A percentile compares a stretch with the other conserved stretches of the same genome.
Evolutionary conservation across 306 rosid genomes (phyloP).

Genomic region (Dalbergia cultrata): DNA sequence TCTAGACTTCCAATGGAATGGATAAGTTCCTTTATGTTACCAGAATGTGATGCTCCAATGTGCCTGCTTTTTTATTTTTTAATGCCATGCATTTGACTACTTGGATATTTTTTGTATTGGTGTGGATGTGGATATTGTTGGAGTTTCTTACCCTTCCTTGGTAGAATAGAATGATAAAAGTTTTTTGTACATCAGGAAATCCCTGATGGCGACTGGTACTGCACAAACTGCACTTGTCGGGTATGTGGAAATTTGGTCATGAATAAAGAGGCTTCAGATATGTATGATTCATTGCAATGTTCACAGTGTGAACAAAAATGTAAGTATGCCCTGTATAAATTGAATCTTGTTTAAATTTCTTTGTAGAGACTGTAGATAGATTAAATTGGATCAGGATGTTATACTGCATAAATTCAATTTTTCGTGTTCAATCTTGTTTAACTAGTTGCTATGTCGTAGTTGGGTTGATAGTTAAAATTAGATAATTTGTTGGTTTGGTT

Average conservation of each 20-base stretch:
- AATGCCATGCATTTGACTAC: slow-evolving; percentile 22
- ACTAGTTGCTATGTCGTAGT: slow-evolving; percentile 1
- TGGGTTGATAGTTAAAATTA: slow-evolving; percentile 29
- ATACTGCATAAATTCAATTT: background rate
- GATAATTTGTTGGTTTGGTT: slow-evolving; percentile 27
- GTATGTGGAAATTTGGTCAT: slow-evolving; percentile 81
- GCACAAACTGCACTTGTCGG: slow-evolving; percentile 87
- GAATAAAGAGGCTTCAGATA: slow-evolving; percentile 68
- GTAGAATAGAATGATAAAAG: slow-evolving; percentile 40
- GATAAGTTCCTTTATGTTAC: slow-evolving; percentile 37
- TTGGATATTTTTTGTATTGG: slow-evolving; percentile 24
- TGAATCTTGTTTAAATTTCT: slow-evolving; percentile 39
- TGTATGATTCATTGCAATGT: slow-evolving; percentile 73
- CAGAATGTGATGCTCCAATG: slow-evolving; percentile 11
- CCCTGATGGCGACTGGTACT: slow-evolving; percentile 97
- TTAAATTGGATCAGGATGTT: slow-evolving; percentile 14
- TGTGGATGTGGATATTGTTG: slow-evolving; percentile 38
- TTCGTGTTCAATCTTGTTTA: slow-evolving; percentile 34
- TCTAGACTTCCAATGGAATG: slow-evolving; percentile 5
- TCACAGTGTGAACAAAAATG: slow-evolving; percentile 95
- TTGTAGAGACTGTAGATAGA: slow-evolving; percentile 28
- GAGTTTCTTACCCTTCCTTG: slow-evolving; percentile 40
- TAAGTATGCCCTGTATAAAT: slow-evolving; percentile 49
- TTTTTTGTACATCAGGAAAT: slow-evolving; percentile 74
- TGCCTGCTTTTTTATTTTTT: background rate